Percentiles rank a stretch among this genome's conserved stretches.
These are phyloP conservation scores for Cryphonectria radicalis DNA, from an alignment of 2,329 filamentous ascomycete genomes.

Conservation along the genomic window DNA sequence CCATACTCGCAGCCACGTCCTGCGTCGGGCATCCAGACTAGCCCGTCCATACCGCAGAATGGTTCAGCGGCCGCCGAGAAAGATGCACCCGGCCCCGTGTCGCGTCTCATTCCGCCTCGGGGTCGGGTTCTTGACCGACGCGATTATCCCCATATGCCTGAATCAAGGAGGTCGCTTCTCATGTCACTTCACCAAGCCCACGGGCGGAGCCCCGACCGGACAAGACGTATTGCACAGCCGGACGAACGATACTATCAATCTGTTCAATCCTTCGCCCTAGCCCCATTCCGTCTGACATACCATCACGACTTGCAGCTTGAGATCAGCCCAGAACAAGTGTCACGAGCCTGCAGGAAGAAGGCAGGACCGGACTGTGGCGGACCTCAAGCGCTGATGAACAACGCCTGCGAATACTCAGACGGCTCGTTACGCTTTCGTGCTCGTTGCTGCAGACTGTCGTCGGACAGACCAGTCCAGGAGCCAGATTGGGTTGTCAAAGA, in stretches of 20 bases:
- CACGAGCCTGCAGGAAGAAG: slow-evolving; percentile 41
- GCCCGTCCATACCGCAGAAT: neutral
- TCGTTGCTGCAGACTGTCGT: slow-evolving; percentile 58
- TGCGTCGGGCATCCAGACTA: neutral
- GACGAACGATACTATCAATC: slow-evolving; percentile 59
- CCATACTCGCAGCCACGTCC: neutral
- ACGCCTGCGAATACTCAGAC: slow-evolving; percentile 47
- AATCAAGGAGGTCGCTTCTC: slow-evolving; percentile 47
- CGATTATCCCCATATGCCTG: slow-evolving; percentile 48
- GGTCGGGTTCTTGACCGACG: slow-evolving; percentile 32
- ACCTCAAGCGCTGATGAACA: slow-evolving; percentile 32
- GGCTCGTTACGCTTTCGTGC: slow-evolving; percentile 69
- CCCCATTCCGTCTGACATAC: slow-evolving; percentile 45
- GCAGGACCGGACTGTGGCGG: slow-evolving; percentile 34
- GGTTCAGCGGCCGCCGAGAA: neutral
- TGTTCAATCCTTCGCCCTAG: slow-evolving; percentile 54
- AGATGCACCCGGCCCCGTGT: neutral
- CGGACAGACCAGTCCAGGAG: slow-evolving; percentile 42
- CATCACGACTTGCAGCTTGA: slow-evolving; percentile 53
- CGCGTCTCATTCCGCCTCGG: slow-evolving; percentile 33
- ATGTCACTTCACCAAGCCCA: slow-evolving; percentile 52
- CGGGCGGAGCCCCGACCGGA: slow-evolving; percentile 52
- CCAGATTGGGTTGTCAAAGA: slow-evolving; percentile 66
- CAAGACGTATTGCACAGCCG: slow-evolving; percentile 35
- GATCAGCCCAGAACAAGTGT: slow-evolving; percentile 44